Base-by-base conservation (phyloP, 2,329 filamentous ascomycete genomes). In the Podosphaera fusca region DNA sequence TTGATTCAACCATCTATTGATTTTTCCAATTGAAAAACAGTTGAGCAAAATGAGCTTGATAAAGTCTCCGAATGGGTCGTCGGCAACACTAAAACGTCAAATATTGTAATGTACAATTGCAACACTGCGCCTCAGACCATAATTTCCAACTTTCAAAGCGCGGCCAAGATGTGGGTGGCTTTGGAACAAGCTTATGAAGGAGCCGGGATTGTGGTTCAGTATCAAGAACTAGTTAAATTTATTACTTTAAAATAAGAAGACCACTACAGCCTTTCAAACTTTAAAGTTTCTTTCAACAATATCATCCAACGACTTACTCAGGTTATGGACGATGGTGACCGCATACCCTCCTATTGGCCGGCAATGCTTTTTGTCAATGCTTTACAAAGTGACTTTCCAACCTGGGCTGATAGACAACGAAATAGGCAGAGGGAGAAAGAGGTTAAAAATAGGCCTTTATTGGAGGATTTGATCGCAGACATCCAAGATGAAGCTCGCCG, bases 131-230 rank as follows among this genome's bases (percentile, higher is more conserved):
- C 36, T 31, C 53, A 55, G 45, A 8, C 29, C 2, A 46, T 55
- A n/a, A 46, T 55, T 8, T 12, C 38, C 30, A 42, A 55, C 14
- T 45, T 33, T 45, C n/a, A 33, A 8, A 55, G 36, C 30, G n/a
- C 38, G 21, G 2, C 29, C 1, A 38, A 55, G 0, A 55, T 55
- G 36, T 55, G 53, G 36, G 38, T 12, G 1, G 53, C 53, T 14
- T 34, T 55, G 6, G 53, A 55, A 10, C 53, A 55, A n/a, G 40
- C 53, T 4, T 55, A 55, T 46, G 53, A 55, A 55, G 53, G 53
- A 4, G 45, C 53, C 2, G 53, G 53, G 4, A 55, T 55, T 55
- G 35, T 55, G 2, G n/a, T 55, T 10, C 53, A 55, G 21, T 21
- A 45, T 33, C 38, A 55, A 46, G 36, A 55, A n/a, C 33, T 55